Base-by-base conservation (phyloP, 108 stramenopile genomes). In the Skeletonema menzelii region DNA sequence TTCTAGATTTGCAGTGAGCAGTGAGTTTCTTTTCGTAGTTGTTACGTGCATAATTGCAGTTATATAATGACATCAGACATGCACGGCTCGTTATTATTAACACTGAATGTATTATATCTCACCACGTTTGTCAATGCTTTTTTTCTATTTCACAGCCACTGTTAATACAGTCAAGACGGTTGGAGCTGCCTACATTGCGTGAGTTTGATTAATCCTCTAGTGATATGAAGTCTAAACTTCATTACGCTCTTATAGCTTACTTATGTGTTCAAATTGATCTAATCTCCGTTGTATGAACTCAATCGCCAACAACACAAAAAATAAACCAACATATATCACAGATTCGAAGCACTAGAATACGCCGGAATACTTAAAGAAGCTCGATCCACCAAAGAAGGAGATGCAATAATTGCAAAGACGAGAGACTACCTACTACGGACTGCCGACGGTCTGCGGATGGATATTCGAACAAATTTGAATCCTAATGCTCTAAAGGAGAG, bases 261-360 rank as follows among this genome's bases (percentile, higher is more conserved):
- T 37, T 8, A 6, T 7, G 7, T 19, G 3, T 7, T 3, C 47
- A 49, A 19, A 22, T 49, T 3, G n/a, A 53, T 53, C 49, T 53
- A 6, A 53, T 53, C 49, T 53, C 20, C 10, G 7, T 22, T 17
- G 7, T 20, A 19, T 19, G 19, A 0, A 24, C n/a, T 22, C 1
- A 8, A 53, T 53, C 49, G 24, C 7, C 49, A 53, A 53, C 49
- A 7, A 24, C 2, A 53, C 49, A 53, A 53, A 53, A 42, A 15
- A 42, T 15, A 15, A 42, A 53, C 22, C 19, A 20, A 53, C 11
- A 12, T 0, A 0, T 0, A 35, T 35, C 11, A 53, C 10, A 75
- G 75, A 62, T 79, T 79, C 46, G 78, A 79, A 57, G 78, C 71
- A 15, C 61, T 79, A 3, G 78, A 79, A 68, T 79, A 79, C 47